Evolutionary conservation across 2,329 filamentous ascomycete species (phyloP), one percentile per base, ranked within the genome.

Genomic region (Juglanconis oblonga): DNA sequence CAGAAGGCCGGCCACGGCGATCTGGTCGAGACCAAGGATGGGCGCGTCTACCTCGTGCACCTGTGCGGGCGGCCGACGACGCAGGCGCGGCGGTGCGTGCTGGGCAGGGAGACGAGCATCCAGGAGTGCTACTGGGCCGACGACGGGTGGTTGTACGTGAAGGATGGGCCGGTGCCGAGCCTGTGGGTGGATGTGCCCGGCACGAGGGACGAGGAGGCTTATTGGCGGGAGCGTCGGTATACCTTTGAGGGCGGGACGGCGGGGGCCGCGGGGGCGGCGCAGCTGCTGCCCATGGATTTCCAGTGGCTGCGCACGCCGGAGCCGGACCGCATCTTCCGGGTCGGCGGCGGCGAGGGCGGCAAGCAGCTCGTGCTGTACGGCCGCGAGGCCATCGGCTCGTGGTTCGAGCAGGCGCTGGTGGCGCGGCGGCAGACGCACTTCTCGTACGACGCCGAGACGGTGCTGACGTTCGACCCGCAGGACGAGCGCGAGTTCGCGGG

Each of bases 401-500:
- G 82, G 82, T 85, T 84, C 65, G 82, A 85, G 68, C 82, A 85
- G 68, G 73, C 81, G 0, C 74, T 85, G 1, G 80, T 85, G 1
- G 82, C 82, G 0, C 73, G 82, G 6, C 77, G 82, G 4, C 82
- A 85, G 69, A 78, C 76, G 24, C 82, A 85, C 67, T 87, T 87
- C 69, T 85, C 82, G 1, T 85, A 81, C 66, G 83, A 86, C 58
- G 84, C 83, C 53, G 83, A 86, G 69, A 86, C 84, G 0, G 71
- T 78, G 0, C 64, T 86, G 3, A 75, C 79, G 59, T 86, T 85
- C 65, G 71, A 73, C 0, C 85, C 85, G 0, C 69, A 71, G 0
- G 84, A 87, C 65, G 84, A 86, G 73, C 77, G 84, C 10, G 79
- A 86, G 64, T 87, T 85, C 61, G 84, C 85, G 0, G 85, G 85